Conservation (phyloP, 2,329 filamentous ascomycete genomes). For the Xylaria sp. region DNA sequence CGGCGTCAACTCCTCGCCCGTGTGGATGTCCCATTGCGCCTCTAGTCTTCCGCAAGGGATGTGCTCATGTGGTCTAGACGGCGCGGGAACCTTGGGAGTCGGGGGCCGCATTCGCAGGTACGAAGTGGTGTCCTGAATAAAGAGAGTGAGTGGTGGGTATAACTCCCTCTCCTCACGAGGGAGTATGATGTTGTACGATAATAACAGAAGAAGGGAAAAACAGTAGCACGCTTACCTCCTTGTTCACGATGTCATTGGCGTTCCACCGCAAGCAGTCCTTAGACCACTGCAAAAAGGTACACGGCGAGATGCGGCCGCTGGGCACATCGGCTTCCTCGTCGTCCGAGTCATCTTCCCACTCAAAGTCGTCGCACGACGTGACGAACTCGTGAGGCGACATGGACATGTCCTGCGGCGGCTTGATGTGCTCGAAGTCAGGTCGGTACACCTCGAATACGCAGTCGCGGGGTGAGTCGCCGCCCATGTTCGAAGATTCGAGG, state of each 20-base stretch:
- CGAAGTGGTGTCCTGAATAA: conserved; percentile 14
- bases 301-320: conserved; percentile 54
- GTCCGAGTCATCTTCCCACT: conserved; percentile 37
- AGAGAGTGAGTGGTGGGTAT: background rate
- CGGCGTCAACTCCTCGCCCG: conserved; percentile 44
- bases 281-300: conserved; percentile 55
- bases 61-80: conserved; percentile 8
- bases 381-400: conserved; percentile 31
- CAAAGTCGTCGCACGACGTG: conserved; percentile 30
- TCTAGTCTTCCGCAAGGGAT: background rate
- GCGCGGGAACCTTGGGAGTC: conserved; percentile 29
- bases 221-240: conserved; percentile 50
- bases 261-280: conserved; percentile 52
- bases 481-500: conserved; percentile 33
- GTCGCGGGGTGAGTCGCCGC: conserved; percentile 41
- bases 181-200: too few species aligned
- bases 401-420: conserved; percentile 39
- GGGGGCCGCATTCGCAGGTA: conserved; percentile 39
- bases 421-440: conserved; percentile 41
- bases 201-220: too few species aligned
- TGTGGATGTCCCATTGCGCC: conserved; percentile 46
- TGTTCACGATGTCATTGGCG: conserved; percentile 28
- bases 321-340: conserved; percentile 54
- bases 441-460: conserved; percentile 43
- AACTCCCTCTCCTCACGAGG: background rate